Evolutionary conservation across 306 rosid genomes (phyloP).

Genomic region (Acacia acuminata): DNA sequence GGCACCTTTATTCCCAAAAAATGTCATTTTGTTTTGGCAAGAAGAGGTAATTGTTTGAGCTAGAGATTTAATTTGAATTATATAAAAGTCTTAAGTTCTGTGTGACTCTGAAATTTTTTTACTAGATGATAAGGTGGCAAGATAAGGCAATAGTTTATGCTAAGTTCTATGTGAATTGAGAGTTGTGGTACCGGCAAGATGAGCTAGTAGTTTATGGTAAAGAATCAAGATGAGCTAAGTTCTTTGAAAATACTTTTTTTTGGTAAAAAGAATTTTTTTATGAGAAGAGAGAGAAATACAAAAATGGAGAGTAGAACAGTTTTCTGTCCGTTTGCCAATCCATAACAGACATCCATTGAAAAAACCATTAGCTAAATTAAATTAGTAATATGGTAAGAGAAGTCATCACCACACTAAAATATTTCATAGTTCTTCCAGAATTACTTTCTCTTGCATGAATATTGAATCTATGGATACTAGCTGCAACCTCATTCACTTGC

Average conservation of each 20-base stretch:
- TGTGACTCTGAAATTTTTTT: not conserved
- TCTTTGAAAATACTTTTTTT: not conserved
- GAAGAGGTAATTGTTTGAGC: slow-evolving; percentile 77
- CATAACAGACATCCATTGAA: not conserved
- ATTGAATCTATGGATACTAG: not conserved
- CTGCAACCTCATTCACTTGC: not conserved
- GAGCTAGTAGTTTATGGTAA: not conserved
- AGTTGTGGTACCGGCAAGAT: not conserved
- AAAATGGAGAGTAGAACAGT: not conserved
- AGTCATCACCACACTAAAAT: not conserved
- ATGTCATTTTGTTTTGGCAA: slow-evolving; percentile 83
- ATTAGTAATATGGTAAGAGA: not conserved
- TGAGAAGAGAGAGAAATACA: no score
- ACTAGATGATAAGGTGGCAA: not conserved
- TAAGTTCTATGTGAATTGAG: not conserved
- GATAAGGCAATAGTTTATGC: not conserved
- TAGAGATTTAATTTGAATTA: slow-evolving; percentile 18
- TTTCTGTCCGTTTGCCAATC: not conserved
- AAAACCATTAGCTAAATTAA: not conserved
- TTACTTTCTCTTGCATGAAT: slow-evolving; percentile 13
- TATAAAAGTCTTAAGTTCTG: slow-evolving; percentile 11
- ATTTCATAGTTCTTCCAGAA: slow-evolving; percentile 11
- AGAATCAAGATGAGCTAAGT: not conserved
- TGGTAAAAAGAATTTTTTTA: no score
- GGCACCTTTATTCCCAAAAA: slow-evolving; percentile 92